Evolutionary conservation across 805 yeast genomes (phyloP).

Genomic region (Candida sonorensis): DNA sequence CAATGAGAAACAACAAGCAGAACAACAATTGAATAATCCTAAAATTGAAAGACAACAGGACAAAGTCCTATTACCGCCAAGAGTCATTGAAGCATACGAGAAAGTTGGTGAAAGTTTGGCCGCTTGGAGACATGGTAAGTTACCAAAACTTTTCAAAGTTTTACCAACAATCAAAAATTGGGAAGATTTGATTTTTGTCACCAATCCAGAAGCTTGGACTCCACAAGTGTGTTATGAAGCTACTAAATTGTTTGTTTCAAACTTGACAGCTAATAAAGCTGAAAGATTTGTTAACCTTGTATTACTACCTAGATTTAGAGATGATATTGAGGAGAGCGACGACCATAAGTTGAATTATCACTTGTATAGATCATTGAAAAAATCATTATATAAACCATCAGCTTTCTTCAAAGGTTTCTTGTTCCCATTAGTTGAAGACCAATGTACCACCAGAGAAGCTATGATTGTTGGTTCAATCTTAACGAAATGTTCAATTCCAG

Average conservation of each 20-base stretch:
- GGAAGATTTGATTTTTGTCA: slow-evolving; percentile 91
- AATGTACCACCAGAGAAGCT: slow-evolving; percentile 90
- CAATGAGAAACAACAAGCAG: slow-evolving; percentile 47
- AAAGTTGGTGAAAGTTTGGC: slow-evolving; percentile 83
- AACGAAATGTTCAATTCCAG: slow-evolving; percentile 86
- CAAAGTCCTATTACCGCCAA: slow-evolving; percentile 87
- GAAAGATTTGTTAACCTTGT: slow-evolving; percentile 71
- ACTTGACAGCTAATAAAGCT: slow-evolving; percentile 79
- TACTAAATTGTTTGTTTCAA: slow-evolving; percentile 87
- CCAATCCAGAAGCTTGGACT: slow-evolving; percentile 91
- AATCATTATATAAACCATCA: slow-evolving; percentile 91
- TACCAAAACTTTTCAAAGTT: slow-evolving; percentile 94
- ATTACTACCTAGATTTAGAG: slow-evolving; percentile 64
- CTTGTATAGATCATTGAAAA: slow-evolving; percentile 83
- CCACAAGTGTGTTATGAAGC: slow-evolving; percentile 94
- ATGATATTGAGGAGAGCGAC: slow-evolving; percentile 63
- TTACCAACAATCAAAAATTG: slow-evolving; percentile 89
- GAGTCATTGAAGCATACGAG: slow-evolving; percentile 90
- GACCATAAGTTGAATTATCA: slow-evolving; percentile 85
- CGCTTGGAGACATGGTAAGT: slow-evolving; percentile 90
- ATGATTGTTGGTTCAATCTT: slow-evolving; percentile 90
- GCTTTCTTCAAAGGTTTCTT: slow-evolving; percentile 96
- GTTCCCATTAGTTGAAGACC: slow-evolving; percentile 83
- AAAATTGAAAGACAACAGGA: slow-evolving; percentile 41
- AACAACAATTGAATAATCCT: slow-evolving; percentile 20